Conservation (phyloP, 305 asterid genomes). For the Solanum chacoense region DNA sequence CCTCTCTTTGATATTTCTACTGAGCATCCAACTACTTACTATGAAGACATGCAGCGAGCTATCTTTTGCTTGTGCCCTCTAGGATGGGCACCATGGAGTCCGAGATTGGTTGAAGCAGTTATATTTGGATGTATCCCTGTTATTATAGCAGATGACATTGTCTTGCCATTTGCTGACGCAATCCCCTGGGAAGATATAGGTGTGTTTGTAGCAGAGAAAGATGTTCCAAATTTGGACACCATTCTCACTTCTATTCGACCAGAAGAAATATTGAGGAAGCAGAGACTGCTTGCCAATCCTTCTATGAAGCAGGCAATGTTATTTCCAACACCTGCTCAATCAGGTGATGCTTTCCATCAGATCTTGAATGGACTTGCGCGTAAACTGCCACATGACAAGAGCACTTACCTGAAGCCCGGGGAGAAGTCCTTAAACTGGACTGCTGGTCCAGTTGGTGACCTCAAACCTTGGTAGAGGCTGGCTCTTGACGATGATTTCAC, state of each 20-base stretch:
- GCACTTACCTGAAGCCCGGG: constrained; percentile 34
- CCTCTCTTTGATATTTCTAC: constrained; percentile 75
- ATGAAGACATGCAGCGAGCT: constrained; percentile 71
- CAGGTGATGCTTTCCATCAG: constrained; percentile 76
- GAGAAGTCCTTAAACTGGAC: constrained; percentile 61
- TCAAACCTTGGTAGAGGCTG: constrained; percentile 50
- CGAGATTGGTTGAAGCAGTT: constrained; percentile 72
- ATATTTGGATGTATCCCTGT: constrained; percentile 79
- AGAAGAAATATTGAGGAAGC: constrained; percentile 56
- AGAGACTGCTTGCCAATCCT: constrained; percentile 68
- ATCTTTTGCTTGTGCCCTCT: constrained; percentile 74
- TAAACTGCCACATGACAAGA: constrained; percentile 48
- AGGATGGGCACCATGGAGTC: constrained; percentile 97
- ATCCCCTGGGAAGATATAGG: constrained; percentile 84
- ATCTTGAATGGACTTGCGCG: constrained; percentile 63
- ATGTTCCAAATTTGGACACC: constrained; percentile 59
- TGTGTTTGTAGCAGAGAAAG: constrained; percentile 54
- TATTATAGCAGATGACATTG: constrained; percentile 70
- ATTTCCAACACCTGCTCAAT: constrained; percentile 66
- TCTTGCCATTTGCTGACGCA: constrained; percentile 66
- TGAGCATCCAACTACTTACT: constrained; percentile 65
- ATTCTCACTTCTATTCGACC: constrained; percentile 61
- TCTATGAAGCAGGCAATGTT: constrained; percentile 81
- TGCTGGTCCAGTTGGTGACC: constrained; percentile 58
- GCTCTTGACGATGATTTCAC: background rate